Evolutionary conservation across 768 basidiomycete genomes (phyloP), one percentile per base, ranked within the genome.

Genomic region (Rhizopogon vulgaris): DNA sequence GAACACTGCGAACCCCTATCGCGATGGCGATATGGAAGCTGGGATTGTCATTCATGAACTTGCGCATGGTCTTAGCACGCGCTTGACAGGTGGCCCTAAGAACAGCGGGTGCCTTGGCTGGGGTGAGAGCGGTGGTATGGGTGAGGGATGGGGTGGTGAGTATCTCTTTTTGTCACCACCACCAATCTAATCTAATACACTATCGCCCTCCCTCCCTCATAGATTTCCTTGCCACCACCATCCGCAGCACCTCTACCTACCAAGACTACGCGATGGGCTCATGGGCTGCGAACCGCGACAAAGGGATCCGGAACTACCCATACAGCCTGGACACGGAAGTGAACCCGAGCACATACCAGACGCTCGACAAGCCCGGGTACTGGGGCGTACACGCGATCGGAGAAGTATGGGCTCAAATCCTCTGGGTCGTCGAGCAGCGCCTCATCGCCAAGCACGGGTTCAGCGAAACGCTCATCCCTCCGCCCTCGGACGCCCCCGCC

Each of bases 71-170:
- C 72, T 97, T 43, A 92, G 89, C 64, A 99, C 93, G 3, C 87
- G 95, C 61, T 68, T 97, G 55, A 98, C 95, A 6, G 95, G 95
- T 67, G 95, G 95, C 3, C 94, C 94, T 0, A 77, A 81, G 49
- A 90, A 95, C 72, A 94, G 91, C 28, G 90, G 88, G 2, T 96
- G 94, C 66, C 83, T 98, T 51, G 92, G 91, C 10, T 98, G 89
- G 85, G 94, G 95, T 48, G 94, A 98, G 73, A 78, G 84, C 25
- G 95, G 95, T 37, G 95, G 94, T 24, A 97, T 97, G 94, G 94
- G 94, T 58, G 93, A 96, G 71, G 94, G 94, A 12, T 96, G 94
- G 94, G 94, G 94, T 56, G 84, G 82, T 78, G 51, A 41, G 73
- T 22, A 22, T 68, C 0, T 6, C 4, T 4, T 18, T 34, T 17